Conservation (phyloP, 2,329 filamentous ascomycete genomes). For the Penicillium verrucosum region DNA sequence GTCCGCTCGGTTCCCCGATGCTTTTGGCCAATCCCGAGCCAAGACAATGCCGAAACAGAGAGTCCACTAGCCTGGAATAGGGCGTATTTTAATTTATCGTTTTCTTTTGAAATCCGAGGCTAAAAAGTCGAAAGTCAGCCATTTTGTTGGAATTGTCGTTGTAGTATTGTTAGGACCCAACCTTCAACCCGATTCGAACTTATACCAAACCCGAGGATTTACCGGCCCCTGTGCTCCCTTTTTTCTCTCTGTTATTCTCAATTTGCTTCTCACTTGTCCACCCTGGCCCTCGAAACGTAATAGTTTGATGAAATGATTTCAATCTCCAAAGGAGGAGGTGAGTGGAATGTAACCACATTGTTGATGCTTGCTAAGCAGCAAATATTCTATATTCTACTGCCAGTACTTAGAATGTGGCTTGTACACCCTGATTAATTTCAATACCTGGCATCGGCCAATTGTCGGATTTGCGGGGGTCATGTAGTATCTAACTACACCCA, state of each 20-base stretch:
- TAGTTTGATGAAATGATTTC: no score
- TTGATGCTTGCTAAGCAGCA: background rate
- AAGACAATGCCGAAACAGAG: background rate
- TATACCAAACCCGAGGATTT: background rate
- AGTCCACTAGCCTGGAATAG: background rate
- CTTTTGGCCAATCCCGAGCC: slow-evolving; percentile 3
- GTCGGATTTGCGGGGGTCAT: slow-evolving; percentile 4
- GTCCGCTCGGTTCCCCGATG: slow-evolving; percentile 11
- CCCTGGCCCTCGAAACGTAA: no score
- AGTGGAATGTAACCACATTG: background rate
- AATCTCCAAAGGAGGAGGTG: no score
- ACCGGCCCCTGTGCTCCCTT: background rate
- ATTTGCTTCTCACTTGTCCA: no score
- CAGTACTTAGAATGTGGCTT: background rate
- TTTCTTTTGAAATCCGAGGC: background rate
- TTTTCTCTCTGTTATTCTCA: no score
- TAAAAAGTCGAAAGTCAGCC: background rate
- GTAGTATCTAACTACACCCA: background rate
- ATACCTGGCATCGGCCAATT: slow-evolving; percentile 5
- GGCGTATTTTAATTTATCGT: background rate
- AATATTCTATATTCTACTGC: background rate
- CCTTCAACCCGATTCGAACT: no score
- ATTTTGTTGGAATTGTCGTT: background rate
- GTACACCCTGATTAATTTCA: background rate
- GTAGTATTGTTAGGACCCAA: background rate